These are phyloP conservation scores for Punctularia strigosozonata DNA, from an alignment of 768 basidiomycete species.

Conservation along the genomic window DNA sequence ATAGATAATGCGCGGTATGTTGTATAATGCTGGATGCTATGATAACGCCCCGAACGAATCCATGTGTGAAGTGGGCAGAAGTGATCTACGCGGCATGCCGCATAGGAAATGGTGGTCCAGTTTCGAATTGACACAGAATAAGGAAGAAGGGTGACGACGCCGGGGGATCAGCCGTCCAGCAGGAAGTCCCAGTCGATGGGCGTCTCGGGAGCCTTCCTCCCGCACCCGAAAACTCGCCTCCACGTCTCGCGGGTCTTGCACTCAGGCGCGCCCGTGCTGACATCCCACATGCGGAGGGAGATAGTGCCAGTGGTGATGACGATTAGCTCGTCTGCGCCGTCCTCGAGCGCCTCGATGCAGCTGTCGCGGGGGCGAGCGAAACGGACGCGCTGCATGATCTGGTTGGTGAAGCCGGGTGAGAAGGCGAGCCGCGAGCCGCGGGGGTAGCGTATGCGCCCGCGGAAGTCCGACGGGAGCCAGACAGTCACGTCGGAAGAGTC, in stretches of 20 bases:
- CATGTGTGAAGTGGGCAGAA: too few species aligned
- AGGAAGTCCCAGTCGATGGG: slow-evolving; percentile 72
- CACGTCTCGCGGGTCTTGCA: slow-evolving; percentile 47
- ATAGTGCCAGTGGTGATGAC: slow-evolving; percentile 50
- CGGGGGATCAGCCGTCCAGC: slow-evolving; percentile 41
- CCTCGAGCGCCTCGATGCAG: slow-evolving; percentile 7
- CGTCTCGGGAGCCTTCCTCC: slow-evolving; percentile 38
- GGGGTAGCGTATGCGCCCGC: slow-evolving; percentile 47
- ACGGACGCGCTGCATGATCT: slow-evolving; percentile 29
- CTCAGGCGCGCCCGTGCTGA: slow-evolving; percentile 53
- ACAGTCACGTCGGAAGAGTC: slow-evolving; percentile 57
- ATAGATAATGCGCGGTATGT: too few species aligned
- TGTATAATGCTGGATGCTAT: too few species aligned
- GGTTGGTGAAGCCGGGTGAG: slow-evolving; percentile 67
- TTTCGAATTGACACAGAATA: not conserved
- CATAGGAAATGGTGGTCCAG: too few species aligned
- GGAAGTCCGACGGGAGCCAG: slow-evolving; percentile 74
- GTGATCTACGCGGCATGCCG: too few species aligned
- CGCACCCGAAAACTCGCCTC: slow-evolving; percentile 51
- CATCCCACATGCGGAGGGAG: slow-evolving; percentile 73
- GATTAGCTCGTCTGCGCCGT: slow-evolving; percentile 48
- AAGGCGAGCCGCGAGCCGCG: slow-evolving; percentile 31
- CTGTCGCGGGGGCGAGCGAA: slow-evolving; percentile 15
- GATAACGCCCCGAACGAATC: too few species aligned
- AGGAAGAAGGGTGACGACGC: not conserved